Evolutionary conservation across 2,329 filamentous ascomycete species (phyloP).

Genomic region (Neonectria faginata): DNA sequence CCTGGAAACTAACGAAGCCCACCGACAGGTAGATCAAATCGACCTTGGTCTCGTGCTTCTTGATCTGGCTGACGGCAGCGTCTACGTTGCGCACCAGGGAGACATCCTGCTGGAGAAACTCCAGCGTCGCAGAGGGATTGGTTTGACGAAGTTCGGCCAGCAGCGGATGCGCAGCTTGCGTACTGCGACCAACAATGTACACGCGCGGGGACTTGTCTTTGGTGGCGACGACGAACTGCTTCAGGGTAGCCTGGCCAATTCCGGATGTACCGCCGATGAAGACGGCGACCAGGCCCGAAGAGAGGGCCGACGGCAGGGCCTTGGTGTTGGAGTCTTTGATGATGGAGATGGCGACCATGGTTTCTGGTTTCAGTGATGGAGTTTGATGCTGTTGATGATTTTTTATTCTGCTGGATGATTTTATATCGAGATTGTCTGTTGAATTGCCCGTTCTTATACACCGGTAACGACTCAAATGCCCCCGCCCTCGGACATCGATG

Average conservation of each 20-base stretch:
- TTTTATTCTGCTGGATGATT: background rate
- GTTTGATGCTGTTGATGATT: background rate
- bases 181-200: constrained; percentile 63
- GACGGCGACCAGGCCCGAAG: constrained; percentile 52
- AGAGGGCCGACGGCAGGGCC: constrained; percentile 1
- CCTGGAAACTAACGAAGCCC: constrained; percentile 46
- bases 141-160: constrained; percentile 55
- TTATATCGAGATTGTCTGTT: background rate
- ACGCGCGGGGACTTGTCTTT: constrained; percentile 52
- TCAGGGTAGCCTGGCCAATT: constrained; percentile 62
- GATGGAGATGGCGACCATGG: constrained; percentile 26
- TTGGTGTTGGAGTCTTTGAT: constrained; percentile 29
- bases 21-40: constrained; percentile 60
- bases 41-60: constrained; percentile 54
- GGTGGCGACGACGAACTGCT: constrained; percentile 54
- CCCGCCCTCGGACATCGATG: background rate
- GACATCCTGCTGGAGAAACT: constrained; percentile 62
- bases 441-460: background rate
- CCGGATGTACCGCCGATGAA: constrained; percentile 65
- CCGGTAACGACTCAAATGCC: background rate
- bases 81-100: constrained; percentile 64
- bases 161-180: constrained; percentile 51
- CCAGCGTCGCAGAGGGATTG: constrained; percentile 56
- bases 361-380: background rate
- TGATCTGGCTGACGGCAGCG: constrained; percentile 57